A percentile compares a stretch with the other conserved stretches of the same genome.
Evolutionary conservation across 2,329 filamentous ascomycete species (phyloP).

Genomic region (Mycosphaerelloides madeirae): DNA sequence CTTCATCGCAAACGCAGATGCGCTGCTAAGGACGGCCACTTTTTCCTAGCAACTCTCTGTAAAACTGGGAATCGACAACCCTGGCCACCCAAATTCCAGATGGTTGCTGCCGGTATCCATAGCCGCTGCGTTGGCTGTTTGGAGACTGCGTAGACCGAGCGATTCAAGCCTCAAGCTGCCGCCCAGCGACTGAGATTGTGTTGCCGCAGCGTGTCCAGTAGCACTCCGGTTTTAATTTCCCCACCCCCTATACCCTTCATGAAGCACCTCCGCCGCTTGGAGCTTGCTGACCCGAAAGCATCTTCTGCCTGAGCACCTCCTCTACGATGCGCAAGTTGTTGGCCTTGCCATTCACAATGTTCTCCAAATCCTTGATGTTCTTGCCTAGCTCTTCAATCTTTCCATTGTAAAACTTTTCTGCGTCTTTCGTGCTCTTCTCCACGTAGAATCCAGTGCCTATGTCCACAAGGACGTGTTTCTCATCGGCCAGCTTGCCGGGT

Average conservation of each 20-base stretch:
- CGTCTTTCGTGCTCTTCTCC: constrained; percentile 69
- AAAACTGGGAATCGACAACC: too few relatives aligned
- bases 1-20: too few relatives aligned
- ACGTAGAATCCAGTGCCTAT: constrained; percentile 92
- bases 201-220: too few relatives aligned
- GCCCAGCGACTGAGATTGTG: too few relatives aligned
- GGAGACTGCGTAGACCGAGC: too few relatives aligned
- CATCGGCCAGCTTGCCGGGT: constrained; percentile 69
- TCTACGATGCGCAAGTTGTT: constrained; percentile 81
- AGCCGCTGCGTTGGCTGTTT: too few relatives aligned
- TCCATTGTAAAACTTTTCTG: constrained; percentile 60
- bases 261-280: constrained; percentile 4
- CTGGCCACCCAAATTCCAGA: too few relatives aligned
- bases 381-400: constrained; percentile 63
- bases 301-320: constrained; percentile 60
- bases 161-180: too few relatives aligned
- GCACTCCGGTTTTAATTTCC: too few relatives aligned
- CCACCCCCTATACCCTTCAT: constrained; percentile 5
- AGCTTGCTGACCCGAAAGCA: constrained; percentile 26
- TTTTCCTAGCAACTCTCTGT: too few relatives aligned
- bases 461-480: constrained; percentile 79
- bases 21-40: too few relatives aligned
- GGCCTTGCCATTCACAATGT: constrained; percentile 69
- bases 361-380: constrained; percentile 64
- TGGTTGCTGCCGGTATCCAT: too few relatives aligned